Base-by-base conservation (phyloP, 306 rosid species). In the Cucurbita argyrosperma region DNA sequence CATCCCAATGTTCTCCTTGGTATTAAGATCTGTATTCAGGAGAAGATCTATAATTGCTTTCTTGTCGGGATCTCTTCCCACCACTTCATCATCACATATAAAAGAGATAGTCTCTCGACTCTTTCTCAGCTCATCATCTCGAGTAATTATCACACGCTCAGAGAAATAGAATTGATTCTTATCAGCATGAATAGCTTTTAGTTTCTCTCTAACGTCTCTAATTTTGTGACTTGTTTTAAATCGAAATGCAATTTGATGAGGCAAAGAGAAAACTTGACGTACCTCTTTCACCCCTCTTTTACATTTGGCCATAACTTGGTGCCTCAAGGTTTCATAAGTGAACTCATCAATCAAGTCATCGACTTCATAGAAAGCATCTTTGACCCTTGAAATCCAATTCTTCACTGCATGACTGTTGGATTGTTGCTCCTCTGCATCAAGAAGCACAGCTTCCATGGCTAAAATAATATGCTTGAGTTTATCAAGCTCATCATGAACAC, bases 311-410 rank as follows among this genome's bases (percentile, higher is more conserved):
- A 72, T 8, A 37, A 54, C 50, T 8, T 72, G 63, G 8, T 19
- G 5, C n/a, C 19, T 39, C 53, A 23, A 23, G 35, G 38, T 0
- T 57, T 74, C 77, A 1, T 56, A 56, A 10, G 64, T 23, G n/a
- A 35, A 73, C 6, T 66, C 74, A 1, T 79, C 83, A 9, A 78
- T 40, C 14, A 78, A 46, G 13, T 82, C 82, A 1, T 78, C 77
- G 0, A 56, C 16, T 0, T 51, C 58, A 7, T 67, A 54, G 3
- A 68, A 40, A 0, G 53, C 85, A 52, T 79, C 83, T 8, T 65
- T 49, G 6, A 82, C 78, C 45, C 30, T 65, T 40, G 63, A 50
- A 18, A 82, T 16, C 82, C 83, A 82, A 16, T 13, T 23, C 68
- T 67, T 72, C 0, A 72, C 60, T 1, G 74, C 40, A 7, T 8